Conservation (phyloP, 2,329 filamentous ascomycete species). For the Talaromyces sp. region DNA sequence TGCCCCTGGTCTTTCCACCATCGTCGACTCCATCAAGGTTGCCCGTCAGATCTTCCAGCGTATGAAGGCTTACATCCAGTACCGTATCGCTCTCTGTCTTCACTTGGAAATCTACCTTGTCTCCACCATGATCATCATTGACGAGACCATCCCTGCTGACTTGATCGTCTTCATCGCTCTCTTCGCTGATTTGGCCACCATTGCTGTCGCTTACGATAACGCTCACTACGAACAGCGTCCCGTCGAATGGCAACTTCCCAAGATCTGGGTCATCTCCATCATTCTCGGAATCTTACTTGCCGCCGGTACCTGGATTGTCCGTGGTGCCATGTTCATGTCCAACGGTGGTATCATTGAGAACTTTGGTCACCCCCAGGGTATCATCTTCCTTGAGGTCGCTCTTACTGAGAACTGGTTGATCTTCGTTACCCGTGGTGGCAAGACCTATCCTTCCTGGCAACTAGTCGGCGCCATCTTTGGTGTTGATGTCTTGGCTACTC, state of each 20-base stretch:
- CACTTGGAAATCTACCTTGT: constrained; percentile 70
- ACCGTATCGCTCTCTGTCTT: constrained; percentile 67
- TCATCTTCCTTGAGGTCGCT: constrained; percentile 80
- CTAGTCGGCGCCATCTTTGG: constrained; percentile 63
- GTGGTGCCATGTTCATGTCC: constrained; percentile 61
- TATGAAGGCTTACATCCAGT: constrained; percentile 70
- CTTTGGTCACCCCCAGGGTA: constrained; percentile 66
- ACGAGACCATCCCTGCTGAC: constrained; percentile 66
- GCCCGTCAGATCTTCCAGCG: constrained; percentile 68
- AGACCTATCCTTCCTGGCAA: constrained; percentile 68
- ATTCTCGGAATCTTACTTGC: constrained; percentile 62
- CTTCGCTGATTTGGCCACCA: constrained; percentile 70
- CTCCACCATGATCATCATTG: constrained; percentile 70
- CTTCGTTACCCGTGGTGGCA: constrained; percentile 80
- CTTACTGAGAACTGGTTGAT: constrained; percentile 91
- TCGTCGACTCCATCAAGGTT: constrained; percentile 66
- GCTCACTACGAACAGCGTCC: constrained; percentile 67
- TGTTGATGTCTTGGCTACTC: constrained; percentile 64
- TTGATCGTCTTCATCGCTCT: constrained; percentile 71
- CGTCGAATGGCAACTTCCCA: constrained; percentile 71
- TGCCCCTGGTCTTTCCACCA: constrained; percentile 64
- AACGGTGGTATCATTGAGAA: constrained; percentile 67
- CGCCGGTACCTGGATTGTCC: constrained; percentile 65
- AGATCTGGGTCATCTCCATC: constrained; percentile 65
- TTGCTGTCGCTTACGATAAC: constrained; percentile 71